Percentiles rank a stretch among this genome's conserved stretches.
These are phyloP conservation scores for Phylloporus arenicola DNA, from an alignment of 768 basidiomycete genomes.

Conservation along the genomic window DNA sequence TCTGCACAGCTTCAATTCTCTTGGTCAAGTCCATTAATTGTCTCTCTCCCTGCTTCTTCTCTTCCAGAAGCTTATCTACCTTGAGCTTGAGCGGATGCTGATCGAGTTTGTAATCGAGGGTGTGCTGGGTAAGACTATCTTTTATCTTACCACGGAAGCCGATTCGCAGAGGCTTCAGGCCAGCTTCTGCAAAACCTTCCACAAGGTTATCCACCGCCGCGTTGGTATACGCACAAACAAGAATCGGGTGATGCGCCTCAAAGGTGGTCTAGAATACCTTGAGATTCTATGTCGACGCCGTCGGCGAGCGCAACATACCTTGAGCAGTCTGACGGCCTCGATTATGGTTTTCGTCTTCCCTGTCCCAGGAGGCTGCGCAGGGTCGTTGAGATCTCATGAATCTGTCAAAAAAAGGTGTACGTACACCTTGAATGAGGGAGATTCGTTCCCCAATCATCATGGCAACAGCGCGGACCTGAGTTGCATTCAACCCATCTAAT, in stretches of 20 bases:
- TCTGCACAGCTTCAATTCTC: slow-evolving; percentile 19
- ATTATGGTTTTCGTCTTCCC: slow-evolving; percentile 92
- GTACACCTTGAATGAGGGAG: slow-evolving; percentile 82
- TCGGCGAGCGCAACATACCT: slow-evolving; percentile 36
- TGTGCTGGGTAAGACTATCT: slow-evolving; percentile 48
- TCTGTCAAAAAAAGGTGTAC: slow-evolving; percentile 16
- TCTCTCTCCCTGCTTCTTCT: slow-evolving; percentile 31
- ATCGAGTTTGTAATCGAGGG: slow-evolving; percentile 59
- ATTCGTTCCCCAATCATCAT: slow-evolving; percentile 78
- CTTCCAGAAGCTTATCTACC: slow-evolving; percentile 38
- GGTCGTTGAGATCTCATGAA: background rate
- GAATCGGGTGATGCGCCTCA: slow-evolving; percentile 73
- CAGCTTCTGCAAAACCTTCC: slow-evolving; percentile 56
- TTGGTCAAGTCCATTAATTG: slow-evolving; percentile 24
- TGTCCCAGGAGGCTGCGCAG: slow-evolving; percentile 74
- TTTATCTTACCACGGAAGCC: slow-evolving; percentile 61
- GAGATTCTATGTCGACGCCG: background rate
- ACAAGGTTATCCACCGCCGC: slow-evolving; percentile 90
- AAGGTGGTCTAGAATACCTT: slow-evolving; percentile 56
- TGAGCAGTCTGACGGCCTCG: slow-evolving; percentile 76
- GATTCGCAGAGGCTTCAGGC: slow-evolving; percentile 71
- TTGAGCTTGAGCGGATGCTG: slow-evolving; percentile 50
- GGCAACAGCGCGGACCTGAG: slow-evolving; percentile 80
- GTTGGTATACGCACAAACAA: slow-evolving; percentile 94
- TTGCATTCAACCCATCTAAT: slow-evolving; percentile 57